Evolutionary conservation across 306 rosid genomes (phyloP).

Genomic region (Heteromeles arbutifolia): DNA sequence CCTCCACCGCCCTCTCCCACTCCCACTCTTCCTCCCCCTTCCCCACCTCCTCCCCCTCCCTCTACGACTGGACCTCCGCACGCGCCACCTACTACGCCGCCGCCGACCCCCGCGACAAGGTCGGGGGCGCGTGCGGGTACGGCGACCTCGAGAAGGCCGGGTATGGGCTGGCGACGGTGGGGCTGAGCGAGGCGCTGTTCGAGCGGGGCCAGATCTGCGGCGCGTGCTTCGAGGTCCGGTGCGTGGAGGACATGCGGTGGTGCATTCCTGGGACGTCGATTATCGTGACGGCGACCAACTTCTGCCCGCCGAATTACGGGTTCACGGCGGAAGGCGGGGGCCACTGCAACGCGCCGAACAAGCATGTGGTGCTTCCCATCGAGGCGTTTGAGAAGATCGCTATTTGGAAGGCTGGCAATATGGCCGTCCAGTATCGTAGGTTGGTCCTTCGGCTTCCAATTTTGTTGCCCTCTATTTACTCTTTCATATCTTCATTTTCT

Average conservation of each 20-base stretch:
- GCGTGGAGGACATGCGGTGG: conserved; percentile 88
- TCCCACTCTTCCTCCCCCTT: conserved; percentile 23
- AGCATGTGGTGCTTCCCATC: conserved; percentile 83
- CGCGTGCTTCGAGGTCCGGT: conserved; percentile 74
- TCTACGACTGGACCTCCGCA: conserved; percentile 73
- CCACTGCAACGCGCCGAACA: conserved; percentile 80
- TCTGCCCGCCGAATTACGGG: conserved; percentile 88
- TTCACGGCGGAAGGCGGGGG: conserved; percentile 82
- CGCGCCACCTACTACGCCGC: conserved; percentile 94
- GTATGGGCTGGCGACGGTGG: conserved; percentile 82
- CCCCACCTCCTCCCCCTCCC: conserved; percentile 23
- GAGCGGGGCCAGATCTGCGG: conserved; percentile 98
- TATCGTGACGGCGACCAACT: conserved; percentile 80
- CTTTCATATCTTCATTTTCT: background rate
- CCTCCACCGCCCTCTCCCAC: conserved; percentile 42
- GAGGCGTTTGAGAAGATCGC: conserved; percentile 97
- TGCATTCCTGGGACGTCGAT: conserved; percentile 84
- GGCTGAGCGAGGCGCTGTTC: conserved; percentile 68
- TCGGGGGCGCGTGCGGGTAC: conserved; percentile 94
- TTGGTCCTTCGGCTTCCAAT: background rate
- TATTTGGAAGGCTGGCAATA: conserved; percentile 94
- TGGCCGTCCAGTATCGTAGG: conserved; percentile 94
- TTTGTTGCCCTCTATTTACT: background rate
- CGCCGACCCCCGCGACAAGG: conserved; percentile 67
- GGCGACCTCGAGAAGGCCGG: conserved; percentile 71